A percentile compares a stretch with the other conserved stretches of the same genome.
These are phyloP conservation scores for Onygenales sp. DNA, from an alignment of 2,329 filamentous ascomycete genomes.

Conservation along the genomic window DNA sequence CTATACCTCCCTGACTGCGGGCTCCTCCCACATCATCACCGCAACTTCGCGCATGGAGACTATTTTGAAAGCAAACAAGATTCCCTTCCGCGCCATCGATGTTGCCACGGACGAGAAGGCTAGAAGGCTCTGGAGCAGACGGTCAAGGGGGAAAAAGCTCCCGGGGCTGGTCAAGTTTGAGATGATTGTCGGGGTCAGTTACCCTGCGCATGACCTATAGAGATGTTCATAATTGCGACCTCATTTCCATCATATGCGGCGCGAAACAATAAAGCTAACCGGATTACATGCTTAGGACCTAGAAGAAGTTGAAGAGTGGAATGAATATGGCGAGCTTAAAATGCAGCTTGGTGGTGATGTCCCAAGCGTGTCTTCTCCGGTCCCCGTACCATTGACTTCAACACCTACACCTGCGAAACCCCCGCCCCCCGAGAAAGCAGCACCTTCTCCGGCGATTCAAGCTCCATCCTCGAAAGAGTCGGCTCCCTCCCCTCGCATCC, in stretches of 20 bases:
- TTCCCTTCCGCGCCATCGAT: conserved; percentile 88
- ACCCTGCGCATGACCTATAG: neutral
- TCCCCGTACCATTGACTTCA: conserved; percentile 11
- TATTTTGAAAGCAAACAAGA: conserved; percentile 86
- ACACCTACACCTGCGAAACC: conserved; percentile 17
- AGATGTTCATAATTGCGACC: neutral
- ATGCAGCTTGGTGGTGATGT: conserved; percentile 56
- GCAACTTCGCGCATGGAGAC: conserved; percentile 93
- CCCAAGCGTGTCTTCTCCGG: conserved; percentile 23
- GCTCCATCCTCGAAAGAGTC: conserved; percentile 17
- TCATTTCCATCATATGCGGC: neutral
- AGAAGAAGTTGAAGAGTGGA: conserved; percentile 95
- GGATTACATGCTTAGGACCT: conserved; percentile 55
- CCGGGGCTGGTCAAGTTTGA: conserved; percentile 84
- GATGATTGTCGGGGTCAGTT: conserved; percentile 70
- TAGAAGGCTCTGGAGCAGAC: conserved; percentile 76
- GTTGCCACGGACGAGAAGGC: conserved; percentile 83
- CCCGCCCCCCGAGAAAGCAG: conserved; percentile 8
- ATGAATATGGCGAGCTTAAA: conserved; percentile 93
- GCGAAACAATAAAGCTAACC: neutral
- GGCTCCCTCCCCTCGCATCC: conserved; percentile 24
- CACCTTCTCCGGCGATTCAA: conserved; percentile 13
- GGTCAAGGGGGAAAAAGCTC: conserved; percentile 77
- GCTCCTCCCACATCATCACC: conserved; percentile 91
- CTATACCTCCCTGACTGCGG: conserved; percentile 91